Evolutionary conservation across 371 early-diverging fungal genomes (phyloP), one percentile per base, ranked within the genome.

Genomic region (Actinomucor elegans): DNA sequence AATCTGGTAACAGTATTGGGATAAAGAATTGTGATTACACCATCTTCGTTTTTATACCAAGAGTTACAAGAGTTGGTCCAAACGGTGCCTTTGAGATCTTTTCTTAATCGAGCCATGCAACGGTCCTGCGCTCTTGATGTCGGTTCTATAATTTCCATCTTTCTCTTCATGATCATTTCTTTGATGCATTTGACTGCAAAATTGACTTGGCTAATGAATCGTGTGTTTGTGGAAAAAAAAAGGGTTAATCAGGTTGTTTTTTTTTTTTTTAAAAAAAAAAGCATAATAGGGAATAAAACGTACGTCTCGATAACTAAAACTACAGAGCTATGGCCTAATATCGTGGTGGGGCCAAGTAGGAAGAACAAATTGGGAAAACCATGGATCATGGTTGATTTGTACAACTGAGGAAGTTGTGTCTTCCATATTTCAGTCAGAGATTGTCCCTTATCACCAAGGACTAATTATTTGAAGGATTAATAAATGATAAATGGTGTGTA

Each of bases 341-440:
- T 70, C 17, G 66, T 47, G 32, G 63, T 56, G 4, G 78, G 75
- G 4, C 78, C 78, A 12, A 77, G 43, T 14, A 69, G 14, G n/a
- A 61, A 12, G 28, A 71, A 77, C 1, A 71, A 34, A 52, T 77
- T 77, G 2, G 78, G 78, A 43, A 72, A 77, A 5, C 58, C 66
- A 41, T 54, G 35, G 17, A 59, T 42, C 3, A 53, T 57, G 0
- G 57, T 57, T 3, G 64, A 59, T 27, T 58, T 49, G 52, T 75
- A 77, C 6, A 66, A 46, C 32, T 61, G 52, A 10, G 58, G 55
- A 6, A 45, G 24, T 3, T 54, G 41, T 1, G 34, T 43, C 15
- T 52, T 29, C 60, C 57, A 59, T 10, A 38, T 26, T 4, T 52
- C 43, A 11, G 47, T 55, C 2, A 64, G 29, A 3, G 47, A 45